Conservation (phyloP, 2,329 filamentous ascomycete species). For the Rasamsonia emersonii region DNA sequence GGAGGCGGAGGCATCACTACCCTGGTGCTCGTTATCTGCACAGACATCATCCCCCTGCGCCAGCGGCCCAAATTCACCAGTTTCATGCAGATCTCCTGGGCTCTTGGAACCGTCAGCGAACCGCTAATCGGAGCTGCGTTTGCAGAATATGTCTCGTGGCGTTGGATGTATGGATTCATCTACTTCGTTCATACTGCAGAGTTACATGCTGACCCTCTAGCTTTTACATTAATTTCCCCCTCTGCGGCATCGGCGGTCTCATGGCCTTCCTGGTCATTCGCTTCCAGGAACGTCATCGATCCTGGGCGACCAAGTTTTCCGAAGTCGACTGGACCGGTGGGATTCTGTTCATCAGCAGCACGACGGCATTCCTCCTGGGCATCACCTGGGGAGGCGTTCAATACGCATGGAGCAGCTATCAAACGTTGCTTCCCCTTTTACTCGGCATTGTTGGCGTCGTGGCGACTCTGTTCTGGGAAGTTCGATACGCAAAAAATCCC, state of each 20-base stretch:
- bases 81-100: conserved; percentile 33
- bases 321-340: conserved; percentile 32
- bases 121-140: conserved; percentile 37
- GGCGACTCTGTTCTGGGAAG: conserved; percentile 23
- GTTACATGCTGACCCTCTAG: conserved; percentile 24
- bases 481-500: conserved; percentile 1
- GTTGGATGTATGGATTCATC: neutral
- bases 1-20: conserved; percentile 39
- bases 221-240: conserved; percentile 57
- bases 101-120: conserved; percentile 30
- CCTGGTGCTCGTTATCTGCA: conserved; percentile 35
- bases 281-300: conserved; percentile 50
- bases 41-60: conserved; percentile 36
- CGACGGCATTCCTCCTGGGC: conserved; percentile 29
- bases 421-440: conserved; percentile 28
- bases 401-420: conserved; percentile 26
- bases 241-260: conserved; percentile 42
- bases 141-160: conserved; percentile 27
- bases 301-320: conserved; percentile 8
- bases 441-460: conserved; percentile 21
- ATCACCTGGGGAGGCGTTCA: conserved; percentile 33
- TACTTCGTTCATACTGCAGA: neutral
- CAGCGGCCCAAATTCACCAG: conserved; percentile 32
- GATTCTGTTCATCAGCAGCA: conserved; percentile 27
- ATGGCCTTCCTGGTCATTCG: conserved; percentile 46